These are phyloP conservation scores for Neonectria hederae DNA, from an alignment of 2,329 filamentous ascomycete species.

Conservation along the genomic window DNA sequence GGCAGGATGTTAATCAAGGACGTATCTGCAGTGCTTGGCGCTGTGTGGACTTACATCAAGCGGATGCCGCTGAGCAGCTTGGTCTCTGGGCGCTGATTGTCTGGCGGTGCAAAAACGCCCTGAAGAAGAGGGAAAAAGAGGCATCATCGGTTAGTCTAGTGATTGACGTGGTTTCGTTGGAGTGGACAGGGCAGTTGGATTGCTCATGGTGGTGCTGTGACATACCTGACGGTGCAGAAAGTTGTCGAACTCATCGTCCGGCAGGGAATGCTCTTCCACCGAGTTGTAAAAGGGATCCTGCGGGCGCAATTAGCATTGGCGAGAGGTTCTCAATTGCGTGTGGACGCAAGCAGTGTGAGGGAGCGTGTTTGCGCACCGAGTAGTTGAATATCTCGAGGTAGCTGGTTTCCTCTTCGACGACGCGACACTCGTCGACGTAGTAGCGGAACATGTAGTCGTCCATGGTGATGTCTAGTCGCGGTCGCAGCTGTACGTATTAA, in stretches of 20 bases:
- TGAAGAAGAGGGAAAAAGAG: constrained; percentile 37
- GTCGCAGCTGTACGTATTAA: too few species aligned
- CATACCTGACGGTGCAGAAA: constrained; percentile 62
- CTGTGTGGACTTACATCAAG: constrained; percentile 57
- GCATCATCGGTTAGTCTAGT: constrained; percentile 7
- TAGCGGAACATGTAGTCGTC: constrained; percentile 67
- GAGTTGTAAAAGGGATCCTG: constrained; percentile 62
- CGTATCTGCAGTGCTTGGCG: too few species aligned
- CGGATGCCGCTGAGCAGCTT: constrained; percentile 61
- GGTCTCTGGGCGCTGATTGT: constrained; percentile 53
- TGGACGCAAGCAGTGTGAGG: background rate
- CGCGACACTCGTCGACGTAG: constrained; percentile 58
- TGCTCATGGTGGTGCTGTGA: constrained; percentile 13
- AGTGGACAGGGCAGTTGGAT: background rate
- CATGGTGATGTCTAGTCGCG: constrained; percentile 49
- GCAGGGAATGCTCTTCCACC: constrained; percentile 61
- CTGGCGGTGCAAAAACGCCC: constrained; percentile 63
- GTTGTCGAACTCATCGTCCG: constrained; percentile 66
- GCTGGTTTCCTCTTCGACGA: constrained; percentile 61
- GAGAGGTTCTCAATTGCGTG: background rate
- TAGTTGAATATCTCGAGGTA: constrained; percentile 70
- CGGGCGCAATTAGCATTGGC: background rate
- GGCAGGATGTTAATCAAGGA: background rate
- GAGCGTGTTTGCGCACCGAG: constrained; percentile 54
- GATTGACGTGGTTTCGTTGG: background rate